Conservation (phyloP, 148 eudicot genomes). For the Arbutus unedo region DNA sequence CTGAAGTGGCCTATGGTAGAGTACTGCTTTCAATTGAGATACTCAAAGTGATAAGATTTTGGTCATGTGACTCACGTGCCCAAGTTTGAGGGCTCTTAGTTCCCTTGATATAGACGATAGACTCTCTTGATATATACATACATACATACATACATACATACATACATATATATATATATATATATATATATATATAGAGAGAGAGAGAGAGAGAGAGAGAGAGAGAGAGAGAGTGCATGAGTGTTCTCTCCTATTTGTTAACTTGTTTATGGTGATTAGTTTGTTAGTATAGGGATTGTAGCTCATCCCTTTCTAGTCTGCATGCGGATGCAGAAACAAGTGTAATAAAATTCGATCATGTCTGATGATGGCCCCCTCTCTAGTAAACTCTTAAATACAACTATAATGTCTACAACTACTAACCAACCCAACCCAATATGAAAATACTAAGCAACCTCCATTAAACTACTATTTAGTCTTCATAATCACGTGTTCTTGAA, state of each 20-base stretch:
- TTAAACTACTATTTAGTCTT: background rate
- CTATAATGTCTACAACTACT: background rate
- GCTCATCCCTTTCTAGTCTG: background rate
- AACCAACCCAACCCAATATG: background rate
- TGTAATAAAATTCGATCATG: background rate
- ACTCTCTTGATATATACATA: background rate
- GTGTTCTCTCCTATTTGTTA: background rate
- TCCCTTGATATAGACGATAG: background rate
- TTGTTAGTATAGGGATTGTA: background rate
- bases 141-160: too few species aligned
- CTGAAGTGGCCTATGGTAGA: background rate
- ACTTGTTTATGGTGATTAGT: background rate
- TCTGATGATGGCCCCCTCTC: background rate
- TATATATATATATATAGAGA: too few species aligned
- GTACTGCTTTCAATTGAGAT: background rate
- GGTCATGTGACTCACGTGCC: slow-evolving; percentile 3
- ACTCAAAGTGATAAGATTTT: background rate
- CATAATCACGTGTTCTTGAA: background rate
- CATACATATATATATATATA: too few species aligned
- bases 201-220: too few species aligned
- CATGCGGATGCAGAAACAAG: slow-evolving; percentile 14
- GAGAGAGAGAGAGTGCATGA: background rate
- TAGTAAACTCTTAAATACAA: background rate
- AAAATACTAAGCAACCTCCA: background rate
- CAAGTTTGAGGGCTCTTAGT: background rate